Conservation (phyloP, 2,329 filamentous ascomycete species). For the Hypoxylon rubiginosum region DNA sequence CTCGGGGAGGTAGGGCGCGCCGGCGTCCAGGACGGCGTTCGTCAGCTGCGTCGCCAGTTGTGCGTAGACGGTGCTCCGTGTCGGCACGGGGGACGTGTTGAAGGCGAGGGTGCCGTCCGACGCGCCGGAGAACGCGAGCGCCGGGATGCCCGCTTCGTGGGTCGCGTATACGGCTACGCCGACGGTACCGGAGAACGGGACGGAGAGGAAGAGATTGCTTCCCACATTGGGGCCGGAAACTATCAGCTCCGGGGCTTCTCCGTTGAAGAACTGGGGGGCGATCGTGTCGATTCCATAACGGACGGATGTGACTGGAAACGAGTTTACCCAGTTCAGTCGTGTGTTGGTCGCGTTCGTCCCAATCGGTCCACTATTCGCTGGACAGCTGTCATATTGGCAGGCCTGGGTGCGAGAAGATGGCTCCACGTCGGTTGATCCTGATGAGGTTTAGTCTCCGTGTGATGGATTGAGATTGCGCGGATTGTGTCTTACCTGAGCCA, state of each 20-base stretch:
- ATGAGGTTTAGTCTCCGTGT: constrained; percentile 21
- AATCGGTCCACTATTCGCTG: constrained; percentile 65
- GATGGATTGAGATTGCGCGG: neutral
- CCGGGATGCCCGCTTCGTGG: constrained; percentile 67
- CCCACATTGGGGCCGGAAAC: constrained; percentile 74
- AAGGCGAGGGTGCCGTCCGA: constrained; percentile 65
- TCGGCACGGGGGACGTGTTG: constrained; percentile 65
- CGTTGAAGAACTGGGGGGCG: constrained; percentile 66
- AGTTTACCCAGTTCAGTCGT: constrained; percentile 79
- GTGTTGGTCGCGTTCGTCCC: constrained; percentile 69
- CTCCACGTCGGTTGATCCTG: constrained; percentile 66
- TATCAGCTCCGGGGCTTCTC: constrained; percentile 70
- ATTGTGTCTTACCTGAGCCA: constrained; percentile 63
- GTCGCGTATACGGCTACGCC: constrained; percentile 73
- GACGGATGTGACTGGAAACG: constrained; percentile 74
- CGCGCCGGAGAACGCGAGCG: constrained; percentile 75
- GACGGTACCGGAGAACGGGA: constrained; percentile 76
- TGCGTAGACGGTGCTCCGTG: constrained; percentile 72
- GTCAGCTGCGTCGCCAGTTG: constrained; percentile 72
- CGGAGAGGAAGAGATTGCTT: constrained; percentile 68
- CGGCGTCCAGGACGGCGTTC: constrained; percentile 65
- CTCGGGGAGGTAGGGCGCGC: constrained; percentile 72
- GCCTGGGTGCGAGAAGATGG: constrained; percentile 62
- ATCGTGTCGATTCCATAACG: constrained; percentile 72
- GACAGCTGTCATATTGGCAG: constrained; percentile 74